Evolutionary conservation across 2,329 filamentous ascomycete genomes (phyloP).

Genomic region (Bipolaris bicolor): DNA sequence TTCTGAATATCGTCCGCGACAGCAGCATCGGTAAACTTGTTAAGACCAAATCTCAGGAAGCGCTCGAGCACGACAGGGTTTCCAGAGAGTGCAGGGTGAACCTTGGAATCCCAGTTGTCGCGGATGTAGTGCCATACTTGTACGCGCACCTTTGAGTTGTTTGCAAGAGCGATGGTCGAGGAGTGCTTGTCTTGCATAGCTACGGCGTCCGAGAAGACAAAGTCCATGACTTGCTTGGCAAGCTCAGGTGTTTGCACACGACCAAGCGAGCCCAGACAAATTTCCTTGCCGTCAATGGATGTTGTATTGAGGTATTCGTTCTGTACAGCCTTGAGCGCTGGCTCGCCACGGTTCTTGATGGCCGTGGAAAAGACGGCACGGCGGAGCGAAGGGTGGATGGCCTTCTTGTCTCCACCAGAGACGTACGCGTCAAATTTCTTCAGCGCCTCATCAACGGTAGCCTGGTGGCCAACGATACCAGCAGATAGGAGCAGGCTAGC

Average conservation of each 20-base stretch:
- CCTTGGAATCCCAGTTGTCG: conserved; percentile 73
- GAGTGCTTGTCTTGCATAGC: conserved; percentile 87
- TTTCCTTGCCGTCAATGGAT: conserved; percentile 89
- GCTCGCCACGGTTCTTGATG: conserved; percentile 72
- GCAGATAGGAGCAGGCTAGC: conserved; percentile 80
- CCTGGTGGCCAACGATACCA: conserved; percentile 75
- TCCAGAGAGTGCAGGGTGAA: conserved; percentile 72
- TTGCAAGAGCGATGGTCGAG: conserved; percentile 73
- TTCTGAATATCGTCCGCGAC: conserved; percentile 75
- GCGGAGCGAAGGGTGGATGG: conserved; percentile 82
- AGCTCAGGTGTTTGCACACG: conserved; percentile 72
- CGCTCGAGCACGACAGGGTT: conserved; percentile 91
- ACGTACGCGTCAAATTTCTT: conserved; percentile 82
- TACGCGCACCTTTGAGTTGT: conserved; percentile 74
- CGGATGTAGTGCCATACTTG: conserved; percentile 87
- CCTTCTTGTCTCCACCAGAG: conserved; percentile 66
- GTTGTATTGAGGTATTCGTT: conserved; percentile 83
- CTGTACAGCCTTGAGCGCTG: conserved; percentile 77
- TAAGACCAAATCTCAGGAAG: conserved; percentile 79
- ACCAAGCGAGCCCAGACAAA: conserved; percentile 78
- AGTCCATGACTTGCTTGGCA: conserved; percentile 69
- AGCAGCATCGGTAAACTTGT: conserved; percentile 75
- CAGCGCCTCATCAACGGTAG: conserved; percentile 73
- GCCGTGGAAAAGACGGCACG: conserved; percentile 79
- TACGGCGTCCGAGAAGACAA: conserved; percentile 84